phyloP scores from a whole-genome alignment of 2,329 filamentous ascomycete genomes.

The Cladosporium austrohemisphaericum region DNA sequence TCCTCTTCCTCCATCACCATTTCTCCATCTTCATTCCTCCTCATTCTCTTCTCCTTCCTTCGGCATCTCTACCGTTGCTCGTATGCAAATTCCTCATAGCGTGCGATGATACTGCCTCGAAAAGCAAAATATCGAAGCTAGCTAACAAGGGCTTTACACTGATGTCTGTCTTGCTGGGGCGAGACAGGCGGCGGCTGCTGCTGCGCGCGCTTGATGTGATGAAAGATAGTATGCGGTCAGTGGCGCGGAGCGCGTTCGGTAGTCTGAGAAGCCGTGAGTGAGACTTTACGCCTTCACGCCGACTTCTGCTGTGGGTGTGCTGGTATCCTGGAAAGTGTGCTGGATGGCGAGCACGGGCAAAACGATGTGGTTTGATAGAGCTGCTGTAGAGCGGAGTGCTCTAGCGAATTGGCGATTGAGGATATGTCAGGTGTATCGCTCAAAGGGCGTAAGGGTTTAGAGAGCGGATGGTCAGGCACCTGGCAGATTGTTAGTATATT shows the following conservation, averaged over 20 bases:
- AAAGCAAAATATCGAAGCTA: no score
- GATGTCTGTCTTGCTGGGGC: neutral
- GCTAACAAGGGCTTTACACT: no score
- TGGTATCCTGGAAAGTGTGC: conserved; percentile 20
- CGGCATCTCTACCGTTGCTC: no score
- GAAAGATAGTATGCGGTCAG: conserved; percentile 24
- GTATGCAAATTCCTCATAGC: neutral
- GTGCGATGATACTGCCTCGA: neutral
- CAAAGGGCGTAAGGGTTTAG: conserved; percentile 70
- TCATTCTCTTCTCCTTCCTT: no score
- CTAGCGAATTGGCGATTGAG: neutral
- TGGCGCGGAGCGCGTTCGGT: conserved; percentile 15
- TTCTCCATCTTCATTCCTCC: no score
- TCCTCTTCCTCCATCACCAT: no score
- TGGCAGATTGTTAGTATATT: conserved; percentile 35
- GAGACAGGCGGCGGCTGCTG: neutral
- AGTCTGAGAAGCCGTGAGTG: conserved; percentile 8
- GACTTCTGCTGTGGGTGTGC: conserved; percentile 20
- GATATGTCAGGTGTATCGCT: conserved; percentile 17
- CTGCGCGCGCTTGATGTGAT: neutral
- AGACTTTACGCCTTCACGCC: conserved; percentile 17
- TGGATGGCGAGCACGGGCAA: conserved; percentile 12
- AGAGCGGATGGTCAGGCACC: conserved; percentile 78
- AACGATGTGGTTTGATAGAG: conserved; percentile 7
- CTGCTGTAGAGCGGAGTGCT: neutral